Base-by-base conservation (phyloP, 192 early-diverging fungal species). In the Podila epigama region DNA sequence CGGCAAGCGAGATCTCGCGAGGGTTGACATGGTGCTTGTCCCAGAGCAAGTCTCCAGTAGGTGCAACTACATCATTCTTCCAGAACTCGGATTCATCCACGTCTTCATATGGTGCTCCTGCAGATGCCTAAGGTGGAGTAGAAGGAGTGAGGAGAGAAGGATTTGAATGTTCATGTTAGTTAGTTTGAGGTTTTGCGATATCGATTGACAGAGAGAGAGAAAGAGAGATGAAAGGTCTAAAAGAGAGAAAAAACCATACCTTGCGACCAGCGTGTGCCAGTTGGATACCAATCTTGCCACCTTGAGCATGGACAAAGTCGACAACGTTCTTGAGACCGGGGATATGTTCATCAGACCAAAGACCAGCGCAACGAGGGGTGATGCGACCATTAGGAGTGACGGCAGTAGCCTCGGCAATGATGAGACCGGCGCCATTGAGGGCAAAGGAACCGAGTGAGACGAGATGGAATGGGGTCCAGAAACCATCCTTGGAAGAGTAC, bases 201-300 rank as follows among this genome's bases (percentile, higher is more conserved):
- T n/a, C n/a, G n/a, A n/a, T n/a, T n/a, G n/a, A n/a, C n/a, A n/a
- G n/a, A n/a, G n/a, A n/a, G n/a, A n/a, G n/a, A n/a, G n/a, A n/a
- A n/a, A 18, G 4, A 34, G 28, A 31, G 39, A 40, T 12, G 2
- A 48, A 18, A 8, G 3, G 27, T 29, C 12, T 31, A 53, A 29
- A 28, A 29, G n/a, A 27, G 58, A 25, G 16, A 28, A 25, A 25
- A 59, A 15, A 27, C 22, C 39, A 59, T 32, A 79, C 75, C 62
- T 97, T 96, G 44, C 93, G 88, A 7, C 94, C 94, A 16, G 92
- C 92, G 53, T 98, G 96, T 0, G 86, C 91, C 1, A 97, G 56
- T 67, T 98, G 94, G 61, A 96, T 90, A 53, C 86, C 90, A 25
- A 86, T 75, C 13, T 84, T 81, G 28, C 73, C 60, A 32, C 89